Base-by-base conservation (phyloP, 2,329 filamentous ascomycete species). In the Colletotrichum siamense region DNA sequence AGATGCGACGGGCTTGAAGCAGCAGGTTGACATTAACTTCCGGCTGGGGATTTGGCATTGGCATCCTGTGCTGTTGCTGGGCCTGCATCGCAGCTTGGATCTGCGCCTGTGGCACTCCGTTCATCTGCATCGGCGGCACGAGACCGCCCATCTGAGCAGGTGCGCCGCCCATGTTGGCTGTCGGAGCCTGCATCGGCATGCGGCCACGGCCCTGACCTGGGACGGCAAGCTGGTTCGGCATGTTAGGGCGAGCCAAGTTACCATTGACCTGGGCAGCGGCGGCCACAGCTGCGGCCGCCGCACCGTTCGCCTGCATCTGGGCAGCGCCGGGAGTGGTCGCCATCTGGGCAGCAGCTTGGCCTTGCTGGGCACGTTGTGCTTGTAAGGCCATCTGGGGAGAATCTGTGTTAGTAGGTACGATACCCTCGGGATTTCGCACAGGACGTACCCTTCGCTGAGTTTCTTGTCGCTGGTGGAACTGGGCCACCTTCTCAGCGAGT, bases 61-160 rank as follows among this genome's bases (percentile, higher is more conserved):
- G 90, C 86, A 95, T 90, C 71, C 93, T 90, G 69, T 91, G 89
- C 77, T 94, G 90, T 34, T 32, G 28, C 32, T 63, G 61, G 8
- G 86, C 87, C 77, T 90, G 79, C 63, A 89, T 87, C 39, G 89
- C 86, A 18, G 89, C 88, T 80, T 94, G 93, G 86, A 95, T 90
- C 78, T 94, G 94, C 28, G 94, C 92, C 82, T 95, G 93, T 49
- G 93, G 92, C 28, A 94, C 88, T 62, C 91, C 90, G 75, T 91
- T 92, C 87, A 94, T 90, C 57, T 91, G 89, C 81, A 92, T 89
- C 4, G 87, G 91, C 30, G 86, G 89, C 74, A 87, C 88, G 61
- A 87, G 89, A 77, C 84, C 89, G 70, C 86, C 88, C 77, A 90
- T 88, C 81, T 88, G 91, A n/a, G 85, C 84, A 59, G 86, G 84